Base-by-base conservation (phyloP, 306 rosid species). In the Cucurbita pepo region DNA sequence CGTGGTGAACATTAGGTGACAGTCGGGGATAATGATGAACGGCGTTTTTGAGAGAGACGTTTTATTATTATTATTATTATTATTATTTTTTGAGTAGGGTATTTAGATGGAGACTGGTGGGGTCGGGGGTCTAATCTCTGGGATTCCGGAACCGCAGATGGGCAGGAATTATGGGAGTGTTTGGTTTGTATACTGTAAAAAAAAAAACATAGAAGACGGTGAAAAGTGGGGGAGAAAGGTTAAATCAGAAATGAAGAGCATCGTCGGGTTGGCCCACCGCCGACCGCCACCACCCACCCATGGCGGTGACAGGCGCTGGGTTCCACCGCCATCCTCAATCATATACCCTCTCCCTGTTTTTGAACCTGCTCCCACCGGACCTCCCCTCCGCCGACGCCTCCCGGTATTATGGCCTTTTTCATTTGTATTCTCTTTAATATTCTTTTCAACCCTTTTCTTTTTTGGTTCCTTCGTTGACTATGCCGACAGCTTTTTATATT, bases 41-140 rank as follows among this genome's bases (percentile, higher is more conserved):
- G 72, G 72, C 72, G 72, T 67, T 67, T 7, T 47, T 5, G 48
- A 38, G 48, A 62, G 69, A n/a, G 47, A 65, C 72, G 54, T 65
- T 19, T 48, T 48, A 12, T 51, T 51, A 12, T 50, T 50, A 50
- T 14, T 56, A 8, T 21, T 4, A n/a, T n/a, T n/a, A n/a, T n/a
- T n/a, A n/a, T n/a, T n/a, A n/a, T 6, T 59, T 34, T 13, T 14
- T 37, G 34, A 30, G 66, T 60, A 36, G 67, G 67, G 40, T 47
- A 6, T 65, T 65, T 41, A 10, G 72, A 66, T 19, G 72, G 55
- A 66, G 55, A 45, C 55, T 7, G 55, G 72, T 45, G 13, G 13
- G 72, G 47, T 66, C 47, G 56, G 56, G 55, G 13, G 72, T 66
- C 72, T 45, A 66, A 66, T 66, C 72, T 66, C 72, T 45, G 21